Base-by-base conservation (phyloP, 2,329 filamentous ascomycete species). In the Colletotrichum karsti region DNA sequence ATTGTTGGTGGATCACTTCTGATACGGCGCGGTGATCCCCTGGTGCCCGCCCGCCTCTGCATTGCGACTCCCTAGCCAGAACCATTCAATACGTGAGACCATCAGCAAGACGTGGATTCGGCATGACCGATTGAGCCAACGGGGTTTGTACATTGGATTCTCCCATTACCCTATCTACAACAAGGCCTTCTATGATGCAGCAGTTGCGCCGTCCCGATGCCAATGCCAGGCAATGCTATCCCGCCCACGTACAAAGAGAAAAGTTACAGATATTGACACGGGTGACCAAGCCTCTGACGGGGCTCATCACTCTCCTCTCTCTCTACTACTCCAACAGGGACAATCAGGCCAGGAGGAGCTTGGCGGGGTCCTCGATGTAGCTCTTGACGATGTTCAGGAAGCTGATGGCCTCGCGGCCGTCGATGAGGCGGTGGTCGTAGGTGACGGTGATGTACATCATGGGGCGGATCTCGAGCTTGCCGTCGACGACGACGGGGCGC, bases 321-420 rank as follows among this genome's bases (percentile, higher is more conserved):
- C 44, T 33, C 48, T 53, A 22, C 10, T 10, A n/a, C n/a, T n/a
- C n/a, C n/a, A n/a, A n/a, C 48, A 26, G 30, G 10, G 35, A 15
- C n/a, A 39, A 77, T 81, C 82, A 74, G 84, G 86, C 87, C 85
- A 90, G 51, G 79, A 58, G 77, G 74, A 35, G 84, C 82, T 60
- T 81, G 72, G 76, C 88, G 81, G 58, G 88, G 60, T 77, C 75
- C 67, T 77, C 73, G 5, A 77, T 74, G 54, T 75, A 73, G 71
- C 73, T 72, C 70, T 77, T 77, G 42, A 77, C 75, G 5, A 71
- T 65, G 61, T 77, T 77, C 41, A 77, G 84, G 74, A 90, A 91
- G 71, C 89, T 86, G 73, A 89, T 89, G 72, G 90, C 88, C 46
- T 86, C 85, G 3, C 86, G 85, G 28, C 88, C 87, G 51, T 86